Conservation (phyloP, 148 eudicot genomes). For the Chenopodium album region DNA sequence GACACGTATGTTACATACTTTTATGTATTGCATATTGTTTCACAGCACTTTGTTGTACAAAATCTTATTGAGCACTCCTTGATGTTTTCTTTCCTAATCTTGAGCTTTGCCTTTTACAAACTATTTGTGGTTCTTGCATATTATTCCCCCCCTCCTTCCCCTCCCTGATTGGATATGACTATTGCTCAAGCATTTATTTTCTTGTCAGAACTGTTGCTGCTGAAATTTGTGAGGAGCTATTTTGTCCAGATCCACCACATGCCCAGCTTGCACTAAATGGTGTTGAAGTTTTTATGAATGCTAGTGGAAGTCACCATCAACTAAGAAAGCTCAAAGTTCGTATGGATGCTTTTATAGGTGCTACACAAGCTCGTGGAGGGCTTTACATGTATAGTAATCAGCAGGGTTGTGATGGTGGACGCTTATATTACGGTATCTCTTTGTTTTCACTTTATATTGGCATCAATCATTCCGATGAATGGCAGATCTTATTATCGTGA, state of each 20-base stretch:
- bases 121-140: background rate
- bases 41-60: background rate
- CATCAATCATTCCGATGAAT: background rate
- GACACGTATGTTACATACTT: conserved; percentile 67
- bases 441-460: background rate
- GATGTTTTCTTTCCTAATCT: background rate
- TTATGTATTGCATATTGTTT: background rate
- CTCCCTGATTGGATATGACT: background rate
- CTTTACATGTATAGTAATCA: conserved; percentile 97
- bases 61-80: background rate
- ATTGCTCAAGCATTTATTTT: conserved; percentile 24
- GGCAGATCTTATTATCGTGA: background rate
- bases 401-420: conserved; percentile 97
- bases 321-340: conserved; percentile 89
- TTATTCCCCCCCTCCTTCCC: background rate
- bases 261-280: conserved; percentile 90
- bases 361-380: conserved; percentile 91
- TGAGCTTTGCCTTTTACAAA: background rate
- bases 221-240: conserved; percentile 93
- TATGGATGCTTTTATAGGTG: conserved; percentile 78
- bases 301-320: conserved; percentile 99
- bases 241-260: conserved; percentile 79
- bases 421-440: conserved; percentile 77
- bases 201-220: conserved; percentile 80
- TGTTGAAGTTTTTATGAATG: conserved; percentile 94